Evolutionary conservation across 2,329 filamentous ascomycete species (phyloP).

Genomic region (Colletotrichum liriopes): DNA sequence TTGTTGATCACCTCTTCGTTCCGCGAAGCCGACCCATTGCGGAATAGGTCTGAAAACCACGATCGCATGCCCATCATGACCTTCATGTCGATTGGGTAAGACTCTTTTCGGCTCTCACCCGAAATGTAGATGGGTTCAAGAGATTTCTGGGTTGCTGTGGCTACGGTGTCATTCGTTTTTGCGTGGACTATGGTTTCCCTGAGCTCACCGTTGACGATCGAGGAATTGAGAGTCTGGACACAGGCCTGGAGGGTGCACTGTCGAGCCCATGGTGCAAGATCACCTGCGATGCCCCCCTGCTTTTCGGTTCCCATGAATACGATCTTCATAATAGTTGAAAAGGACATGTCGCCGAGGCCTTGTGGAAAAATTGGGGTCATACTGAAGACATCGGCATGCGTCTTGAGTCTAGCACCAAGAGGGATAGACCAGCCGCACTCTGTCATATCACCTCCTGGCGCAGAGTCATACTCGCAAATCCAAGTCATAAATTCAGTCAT

Average conservation of each 20-base stretch:
- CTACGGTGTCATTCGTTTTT: conserved; percentile 48
- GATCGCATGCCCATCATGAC: conserved; percentile 51
- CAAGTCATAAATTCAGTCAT: conserved; percentile 48
- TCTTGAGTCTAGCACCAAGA: conserved; percentile 47
- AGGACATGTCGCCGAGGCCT: conserved; percentile 47
- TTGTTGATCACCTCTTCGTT: conserved; percentile 47
- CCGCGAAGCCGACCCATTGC: conserved; percentile 49
- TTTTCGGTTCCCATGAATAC: conserved; percentile 54
- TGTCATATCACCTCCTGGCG: conserved; percentile 16
- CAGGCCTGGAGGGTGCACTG: conserved; percentile 51
- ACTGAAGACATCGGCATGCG: conserved; percentile 50
- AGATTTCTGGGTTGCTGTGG: conserved; percentile 37
- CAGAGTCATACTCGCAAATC: conserved; percentile 45
- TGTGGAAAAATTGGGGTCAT: conserved; percentile 51
- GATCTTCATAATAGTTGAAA: conserved; percentile 52
- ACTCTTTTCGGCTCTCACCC: conserved; percentile 23
- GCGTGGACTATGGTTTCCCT: conserved; percentile 45
- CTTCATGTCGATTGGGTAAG: conserved; percentile 48
- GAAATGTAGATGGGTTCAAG: conserved; percentile 45
- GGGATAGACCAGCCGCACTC: conserved; percentile 51
- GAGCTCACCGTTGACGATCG: conserved; percentile 49
- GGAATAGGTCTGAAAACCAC: conserved; percentile 52
- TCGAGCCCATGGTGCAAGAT: conserved; percentile 49
- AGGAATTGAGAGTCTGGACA: conserved; percentile 49
- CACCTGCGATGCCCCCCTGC: conserved; percentile 45